Base-by-base conservation (phyloP, 768 basidiomycete species). In the Boletus reticulatus region DNA sequence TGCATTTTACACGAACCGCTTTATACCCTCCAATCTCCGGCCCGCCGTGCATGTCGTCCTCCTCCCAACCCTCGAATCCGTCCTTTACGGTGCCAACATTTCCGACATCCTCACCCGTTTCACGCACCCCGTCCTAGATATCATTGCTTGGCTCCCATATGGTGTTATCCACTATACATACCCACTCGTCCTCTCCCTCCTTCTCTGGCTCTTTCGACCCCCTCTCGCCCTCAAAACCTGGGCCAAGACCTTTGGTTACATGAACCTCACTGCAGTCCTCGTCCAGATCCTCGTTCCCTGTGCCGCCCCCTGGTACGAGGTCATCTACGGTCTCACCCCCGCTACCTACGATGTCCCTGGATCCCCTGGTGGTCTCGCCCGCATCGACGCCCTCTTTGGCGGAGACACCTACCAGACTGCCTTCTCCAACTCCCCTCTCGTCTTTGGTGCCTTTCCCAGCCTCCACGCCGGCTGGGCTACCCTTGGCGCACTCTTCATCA, bases 361-460 rank as follows among this genome's bases (percentile, higher is more conserved):
- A 20, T 98, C 94, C 0, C 85, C 97, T 3, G 96, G 94, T 10
- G 97, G 97, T 1, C 82, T 98, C 13, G 84, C 87, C 27, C 87
- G 96, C 46, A 98, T 99, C 56, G 97, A 98, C 70, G 80, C 83
- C 36, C 78, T 98, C 39, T 91, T 98, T 69, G 85, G 88, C 54
- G 75, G 81, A 0, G 75, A 79, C 38, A 84, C 83, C 11, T 98
- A 98, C 77, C 88, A 87, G 38, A 78, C 80, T 29, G 77, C 84
- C 1, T 98, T 98, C 66, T 85, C 87, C 41, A 84, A 85, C 65
- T 89, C 96, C 0, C 96, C 97, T 0, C 82, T 99, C 60, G 88
- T 96, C 13, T 98, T 99, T 64, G 97, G 97, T 14, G 97, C 97
- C 2, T 98, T 98, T 73, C 97, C 97, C 0, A 91, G 89, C 1